Base-by-base conservation (phyloP, 495 filamentous ascomycete genomes). In the Immersiella caudata region DNA sequence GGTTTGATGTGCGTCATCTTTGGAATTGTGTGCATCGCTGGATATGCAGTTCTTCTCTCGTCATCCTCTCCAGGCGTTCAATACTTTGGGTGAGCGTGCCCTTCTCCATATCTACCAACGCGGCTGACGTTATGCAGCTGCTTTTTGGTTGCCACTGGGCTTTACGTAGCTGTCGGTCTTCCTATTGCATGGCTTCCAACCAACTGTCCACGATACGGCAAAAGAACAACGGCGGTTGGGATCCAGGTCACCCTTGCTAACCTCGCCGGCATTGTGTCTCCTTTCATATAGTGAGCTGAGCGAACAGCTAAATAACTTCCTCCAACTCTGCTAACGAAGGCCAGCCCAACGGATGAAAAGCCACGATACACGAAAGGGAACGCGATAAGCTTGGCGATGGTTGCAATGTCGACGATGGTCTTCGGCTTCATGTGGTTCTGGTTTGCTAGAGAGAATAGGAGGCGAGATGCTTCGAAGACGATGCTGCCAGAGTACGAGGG, bases 161-260 rank as follows among this genome's bases (percentile, higher is more conserved):
- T 93, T 1, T 93, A 92, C 68, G 87, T 92, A 7, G 75, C 83
- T 0, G 89, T 91, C 14, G 90, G 90, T 0, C 67, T 92, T 49
- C 90, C 90, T 9, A 79, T 93, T 27, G 88, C 90, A 27, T 93
- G 91, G 90, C 55, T 66, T 52, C 81, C 83, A 4, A 83, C 72
- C 26, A 84, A 83, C 71, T 78, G 75, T 18, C 90, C 90, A 6
- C 79, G 90, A 46, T 92, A 92, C 65, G 89, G 88, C 16, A 93
- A 93, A 69, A 81, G 90, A 27, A 89, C 90, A 0, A 88, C 87
- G 14, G 90, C 88, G 0, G 89, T 84, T 0, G 90, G 89, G 0
- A 70, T 93, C 71, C 89, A 93, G 75, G 77, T 93, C 25, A 90
- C 86, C 0, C 83, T 88, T 52, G 90, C 89, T 16, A 93, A 93